Evolutionary conservation across 2,329 filamentous ascomycete genomes (phyloP).

Genomic region (Thelonectria olida): DNA sequence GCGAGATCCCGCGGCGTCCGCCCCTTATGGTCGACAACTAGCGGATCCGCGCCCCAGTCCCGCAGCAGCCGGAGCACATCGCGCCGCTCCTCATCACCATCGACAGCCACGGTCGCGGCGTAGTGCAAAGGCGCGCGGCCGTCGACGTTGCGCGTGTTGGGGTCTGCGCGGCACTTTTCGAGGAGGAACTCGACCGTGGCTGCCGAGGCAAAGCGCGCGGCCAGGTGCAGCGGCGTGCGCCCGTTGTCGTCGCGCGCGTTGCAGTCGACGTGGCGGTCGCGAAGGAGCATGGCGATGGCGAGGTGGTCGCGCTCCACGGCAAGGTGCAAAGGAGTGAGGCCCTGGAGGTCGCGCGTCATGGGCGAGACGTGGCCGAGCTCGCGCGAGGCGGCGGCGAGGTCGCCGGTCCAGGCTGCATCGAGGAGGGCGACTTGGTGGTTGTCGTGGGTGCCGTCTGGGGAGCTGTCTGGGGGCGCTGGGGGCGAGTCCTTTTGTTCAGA

Average conservation of each 20-base stretch:
- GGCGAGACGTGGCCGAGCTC: slow-evolving; percentile 38
- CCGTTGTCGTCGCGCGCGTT: slow-evolving; percentile 42
- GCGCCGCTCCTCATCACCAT: slow-evolving; percentile 43
- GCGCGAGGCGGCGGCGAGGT: slow-evolving; percentile 36
- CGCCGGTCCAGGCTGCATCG: slow-evolving; percentile 46
- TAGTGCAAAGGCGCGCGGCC: slow-evolving; percentile 46
- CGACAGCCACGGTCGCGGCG: slow-evolving; percentile 41
- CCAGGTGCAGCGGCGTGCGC: slow-evolving; percentile 44
- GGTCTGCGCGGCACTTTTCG: slow-evolving; percentile 42
- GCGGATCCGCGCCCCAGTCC: slow-evolving; percentile 43
- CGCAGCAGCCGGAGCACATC: slow-evolving; percentile 43
- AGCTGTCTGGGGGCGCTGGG: neutral
- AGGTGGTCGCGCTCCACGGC: slow-evolving; percentile 45
- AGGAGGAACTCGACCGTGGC: slow-evolving; percentile 45
- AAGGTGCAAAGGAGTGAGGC: slow-evolving; percentile 44
- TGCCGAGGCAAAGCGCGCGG: slow-evolving; percentile 41
- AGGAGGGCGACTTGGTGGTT: slow-evolving; percentile 38
- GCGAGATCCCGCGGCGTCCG: slow-evolving; percentile 44
- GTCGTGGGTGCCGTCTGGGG: slow-evolving; percentile 2
- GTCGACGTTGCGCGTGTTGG: slow-evolving; percentile 40
- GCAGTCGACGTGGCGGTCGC: slow-evolving; percentile 40
- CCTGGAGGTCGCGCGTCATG: slow-evolving; percentile 40
- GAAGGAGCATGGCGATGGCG: slow-evolving; percentile 45
- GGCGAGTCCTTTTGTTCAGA: neutral
- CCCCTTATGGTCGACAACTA: slow-evolving; percentile 37